Evolutionary conservation across 257 asterid genomes (phyloP).

Genomic region (Haberlea rhodopensis): DNA sequence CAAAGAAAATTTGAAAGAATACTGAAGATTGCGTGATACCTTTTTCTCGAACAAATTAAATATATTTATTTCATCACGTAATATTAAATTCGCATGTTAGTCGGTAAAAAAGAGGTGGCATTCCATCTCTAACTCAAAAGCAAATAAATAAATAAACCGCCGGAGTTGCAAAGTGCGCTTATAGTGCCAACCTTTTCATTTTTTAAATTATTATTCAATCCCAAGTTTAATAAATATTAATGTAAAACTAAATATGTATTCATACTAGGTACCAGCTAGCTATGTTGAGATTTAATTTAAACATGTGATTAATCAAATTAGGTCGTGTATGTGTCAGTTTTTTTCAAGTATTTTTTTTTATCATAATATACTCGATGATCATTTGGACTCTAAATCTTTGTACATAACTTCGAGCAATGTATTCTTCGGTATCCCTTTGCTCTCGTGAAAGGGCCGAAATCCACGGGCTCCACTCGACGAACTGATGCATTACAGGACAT

Average conservation of each 20-base stretch:
- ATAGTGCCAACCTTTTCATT: conserved; percentile 11
- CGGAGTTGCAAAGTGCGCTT: conserved; percentile 45
- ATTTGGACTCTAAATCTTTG: too few species aligned
- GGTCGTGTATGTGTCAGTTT: not conserved
- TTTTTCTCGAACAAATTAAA: conserved; percentile 24
- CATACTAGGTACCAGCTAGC: conserved; percentile 11
- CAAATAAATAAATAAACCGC: not conserved
- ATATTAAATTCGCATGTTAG: conserved; percentile 32
- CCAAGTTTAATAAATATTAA: conserved; percentile 24
- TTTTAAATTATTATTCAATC: conserved; percentile 10
- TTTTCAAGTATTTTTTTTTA: too few species aligned
- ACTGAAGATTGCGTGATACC: conserved; percentile 43
- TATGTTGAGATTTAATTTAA: conserved; percentile 23
- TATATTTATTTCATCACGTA: conserved; percentile 24
- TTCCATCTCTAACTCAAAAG: conserved; percentile 35
- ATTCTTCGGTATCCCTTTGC: too few species aligned
- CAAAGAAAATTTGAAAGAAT: conserved; percentile 21
- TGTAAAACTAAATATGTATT: conserved; percentile 14
- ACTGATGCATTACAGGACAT: too few species aligned
- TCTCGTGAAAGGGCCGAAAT: too few species aligned
- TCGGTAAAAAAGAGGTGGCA: conserved; percentile 37
- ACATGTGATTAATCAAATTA: conserved; percentile 1
- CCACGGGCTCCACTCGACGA: too few species aligned
- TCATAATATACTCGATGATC: too few species aligned
- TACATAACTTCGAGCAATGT: too few species aligned